Conservation (phyloP, 768 basidiomycete species). For the Gymnopilus junonius region DNA sequence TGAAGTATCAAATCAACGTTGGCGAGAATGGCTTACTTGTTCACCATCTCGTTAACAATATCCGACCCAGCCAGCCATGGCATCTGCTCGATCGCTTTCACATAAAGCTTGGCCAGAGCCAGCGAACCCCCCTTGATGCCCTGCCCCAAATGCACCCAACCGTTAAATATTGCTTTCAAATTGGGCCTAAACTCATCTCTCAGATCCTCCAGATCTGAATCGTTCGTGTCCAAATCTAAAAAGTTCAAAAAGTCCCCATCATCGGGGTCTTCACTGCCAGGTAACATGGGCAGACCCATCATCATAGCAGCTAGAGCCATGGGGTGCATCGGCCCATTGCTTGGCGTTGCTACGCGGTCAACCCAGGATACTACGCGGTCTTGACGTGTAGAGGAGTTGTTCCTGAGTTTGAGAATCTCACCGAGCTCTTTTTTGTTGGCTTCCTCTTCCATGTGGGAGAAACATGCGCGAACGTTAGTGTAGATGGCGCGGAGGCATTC, state of each 20-base stretch:
- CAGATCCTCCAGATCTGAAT: constrained; percentile 63
- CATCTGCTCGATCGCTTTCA: constrained; percentile 54
- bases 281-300: constrained; percentile 45
- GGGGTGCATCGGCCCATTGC: constrained; percentile 41
- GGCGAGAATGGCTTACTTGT: constrained; percentile 39
- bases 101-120: constrained; percentile 45
- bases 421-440: constrained; percentile 43
- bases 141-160: constrained; percentile 52
- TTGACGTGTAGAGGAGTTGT: constrained; percentile 41
- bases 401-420: constrained; percentile 48
- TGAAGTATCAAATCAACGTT: constrained; percentile 1
- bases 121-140: constrained; percentile 41
- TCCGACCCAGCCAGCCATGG: constrained; percentile 58
- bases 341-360: constrained; percentile 45
- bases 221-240: constrained; percentile 53
- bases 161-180: constrained; percentile 58
- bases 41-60: constrained; percentile 58
- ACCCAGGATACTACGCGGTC: constrained; percentile 58
- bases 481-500: constrained; percentile 49
- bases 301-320: constrained; percentile 71
- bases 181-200: constrained; percentile 64
- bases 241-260: constrained; percentile 55
- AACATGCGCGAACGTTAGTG: constrained; percentile 46
- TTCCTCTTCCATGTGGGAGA: constrained; percentile 50
- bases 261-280: constrained; percentile 37